phyloP scores from a whole-genome alignment of 371 early-diverging fungal genomes.

The Rhizopus sp. region DNA sequence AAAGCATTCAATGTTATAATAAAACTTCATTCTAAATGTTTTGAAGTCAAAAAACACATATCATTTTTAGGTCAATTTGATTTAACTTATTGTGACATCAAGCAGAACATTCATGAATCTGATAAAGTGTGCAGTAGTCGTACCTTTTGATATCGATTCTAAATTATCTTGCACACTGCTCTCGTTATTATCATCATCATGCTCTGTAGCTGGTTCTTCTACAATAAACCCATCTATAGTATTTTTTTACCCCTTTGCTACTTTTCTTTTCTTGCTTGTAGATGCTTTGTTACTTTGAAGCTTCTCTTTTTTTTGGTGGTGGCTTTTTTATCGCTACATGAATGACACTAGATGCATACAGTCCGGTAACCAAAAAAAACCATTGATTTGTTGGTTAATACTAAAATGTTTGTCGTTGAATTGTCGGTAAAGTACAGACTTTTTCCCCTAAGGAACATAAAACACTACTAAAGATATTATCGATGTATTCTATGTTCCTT shows the following conservation, averaged over 20 bases:
- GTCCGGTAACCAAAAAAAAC: no score
- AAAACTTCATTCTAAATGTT: no score
- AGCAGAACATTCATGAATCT: slow-evolving; percentile 19
- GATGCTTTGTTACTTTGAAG: slow-evolving; percentile 14
- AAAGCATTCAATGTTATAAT: no score
- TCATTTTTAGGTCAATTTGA: no score
- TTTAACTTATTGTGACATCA: no score
- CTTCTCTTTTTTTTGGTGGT: slow-evolving; percentile 12
- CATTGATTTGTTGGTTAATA: no score
- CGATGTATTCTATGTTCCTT: no score
- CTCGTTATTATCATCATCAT: slow-evolving; percentile 23
- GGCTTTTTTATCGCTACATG: slow-evolving; percentile 17
- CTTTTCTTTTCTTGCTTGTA: slow-evolving; percentile 11
- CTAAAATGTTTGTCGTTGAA: no score
- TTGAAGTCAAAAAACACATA: no score
- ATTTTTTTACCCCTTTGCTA: slow-evolving; percentile 18
- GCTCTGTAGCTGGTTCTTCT: slow-evolving; percentile 20
- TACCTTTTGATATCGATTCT: slow-evolving; percentile 20
- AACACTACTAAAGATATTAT: no score
- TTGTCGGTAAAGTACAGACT: no score
- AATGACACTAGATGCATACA: slow-evolving; percentile 17
- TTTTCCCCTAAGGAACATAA: no score
- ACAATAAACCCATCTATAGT: slow-evolving; percentile 16
- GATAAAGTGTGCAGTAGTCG: slow-evolving; percentile 15
- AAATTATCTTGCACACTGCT: slow-evolving; percentile 14